Evolutionary conservation across 1,284 basidiomycete genomes (phyloP).

Genomic region (Cryptococcus wingfieldii): DNA sequence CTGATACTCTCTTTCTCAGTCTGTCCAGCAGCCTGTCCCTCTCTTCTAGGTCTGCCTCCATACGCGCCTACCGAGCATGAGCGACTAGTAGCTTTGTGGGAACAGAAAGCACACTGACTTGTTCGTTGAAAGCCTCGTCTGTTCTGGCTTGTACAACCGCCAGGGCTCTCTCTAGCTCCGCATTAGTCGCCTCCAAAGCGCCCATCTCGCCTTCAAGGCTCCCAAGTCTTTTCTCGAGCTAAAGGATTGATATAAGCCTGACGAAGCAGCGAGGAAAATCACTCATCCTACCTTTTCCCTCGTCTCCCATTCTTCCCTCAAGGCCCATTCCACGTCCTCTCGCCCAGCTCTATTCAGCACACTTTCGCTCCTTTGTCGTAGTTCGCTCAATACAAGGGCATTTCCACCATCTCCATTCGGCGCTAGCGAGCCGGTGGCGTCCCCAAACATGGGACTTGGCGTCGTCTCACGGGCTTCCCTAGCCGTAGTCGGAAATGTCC

Average conservation of each 20-base stretch:
- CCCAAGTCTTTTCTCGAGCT: conserved; percentile 1
- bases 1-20: conserved; percentile 23
- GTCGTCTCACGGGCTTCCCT: neutral
- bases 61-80: conserved; percentile 18
- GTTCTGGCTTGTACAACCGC: conserved; percentile 19
- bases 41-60: conserved; percentile 41
- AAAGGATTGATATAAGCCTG: neutral
- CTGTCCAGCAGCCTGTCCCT: conserved; percentile 37
- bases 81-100: neutral
- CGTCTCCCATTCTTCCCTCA: conserved; percentile 32
- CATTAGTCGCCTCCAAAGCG: conserved; percentile 3
- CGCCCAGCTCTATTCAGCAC: conserved; percentile 26
- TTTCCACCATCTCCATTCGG: conserved; percentile 8
- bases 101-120: conserved; percentile 15
- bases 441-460: neutral
- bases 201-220: conserved; percentile 9
- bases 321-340: conserved; percentile 27
- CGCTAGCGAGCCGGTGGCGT: neutral
- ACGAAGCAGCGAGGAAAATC: neutral
- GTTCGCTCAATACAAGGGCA: conserved; percentile 12
- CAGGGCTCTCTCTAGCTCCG: conserved; percentile 10
- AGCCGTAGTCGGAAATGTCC: conserved; percentile 1
- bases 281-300: conserved; percentile 33
- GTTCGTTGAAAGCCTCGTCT: conserved; percentile 35
- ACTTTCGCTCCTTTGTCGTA: conserved; percentile 35